A percentile compares a stretch with the other conserved stretches of the same genome.
phyloP scores from a whole-genome alignment of 495 filamentous ascomycete species.

The Astrothelium subdiscretum region DNA sequence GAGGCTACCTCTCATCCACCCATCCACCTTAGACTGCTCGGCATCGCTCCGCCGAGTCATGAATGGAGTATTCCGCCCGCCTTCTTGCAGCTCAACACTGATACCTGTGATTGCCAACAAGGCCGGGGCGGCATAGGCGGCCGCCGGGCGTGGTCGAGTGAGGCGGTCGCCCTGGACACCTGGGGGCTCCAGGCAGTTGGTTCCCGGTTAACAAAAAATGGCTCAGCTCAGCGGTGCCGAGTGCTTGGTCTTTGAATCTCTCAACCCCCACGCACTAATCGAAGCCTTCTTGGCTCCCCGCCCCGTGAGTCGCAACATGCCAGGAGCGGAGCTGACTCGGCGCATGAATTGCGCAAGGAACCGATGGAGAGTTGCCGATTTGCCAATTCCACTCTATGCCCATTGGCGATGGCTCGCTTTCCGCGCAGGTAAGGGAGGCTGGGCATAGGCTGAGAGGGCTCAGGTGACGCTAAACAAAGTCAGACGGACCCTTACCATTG shows the following conservation, averaged over 20 bases:
- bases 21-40: no score
- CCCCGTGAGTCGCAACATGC: no score
- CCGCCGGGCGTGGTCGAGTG: no score
- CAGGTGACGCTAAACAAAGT: background rate
- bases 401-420: background rate
- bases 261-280: background rate
- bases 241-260: background rate
- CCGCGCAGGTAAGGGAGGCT: background rate
- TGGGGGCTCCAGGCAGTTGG: no score
- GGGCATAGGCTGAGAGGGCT: background rate
- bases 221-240: background rate
- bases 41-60: no score
- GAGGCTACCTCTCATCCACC: no score
- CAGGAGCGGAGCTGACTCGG: background rate
- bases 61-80: background rate
- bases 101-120: no score
- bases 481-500: background rate
- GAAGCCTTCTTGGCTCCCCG: background rate
- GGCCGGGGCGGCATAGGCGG: no score
- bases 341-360: background rate
- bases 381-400: background rate
- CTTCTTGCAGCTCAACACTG: background rate
- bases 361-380: background rate
- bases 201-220: background rate
- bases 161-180: no score